These are phyloP conservation scores for Jamesozyma gamospora DNA, from an alignment of 805 yeast species.

Conservation along the genomic window DNA sequence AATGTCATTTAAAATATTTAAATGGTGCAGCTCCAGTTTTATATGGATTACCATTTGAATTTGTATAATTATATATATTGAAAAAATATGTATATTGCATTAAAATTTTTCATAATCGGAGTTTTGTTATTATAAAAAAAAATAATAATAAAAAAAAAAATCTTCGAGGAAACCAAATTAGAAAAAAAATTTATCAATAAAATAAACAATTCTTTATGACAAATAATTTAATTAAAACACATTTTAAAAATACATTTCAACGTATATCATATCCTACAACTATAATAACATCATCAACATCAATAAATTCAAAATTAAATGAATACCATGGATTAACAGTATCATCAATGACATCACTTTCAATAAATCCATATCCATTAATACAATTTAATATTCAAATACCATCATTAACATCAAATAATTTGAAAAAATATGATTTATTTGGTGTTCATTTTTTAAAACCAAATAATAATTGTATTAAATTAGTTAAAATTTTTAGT, in stretches of 20 bases:
- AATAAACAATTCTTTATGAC: neutral
- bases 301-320: constrained; percentile 12
- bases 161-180: too few species aligned
- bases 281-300: constrained; percentile 46
- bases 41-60: constrained; percentile 63
- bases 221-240: constrained; percentile 1
- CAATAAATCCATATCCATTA: constrained; percentile 67
- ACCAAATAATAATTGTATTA: constrained; percentile 46
- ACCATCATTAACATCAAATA: constrained; percentile 72
- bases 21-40: constrained; percentile 92
- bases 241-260: constrained; percentile 28
- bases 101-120: too few species aligned
- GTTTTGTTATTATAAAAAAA: neutral
- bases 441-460: constrained; percentile 71
- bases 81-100: neutral
- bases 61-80: neutral
- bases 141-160: neutral
- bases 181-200: neutral
- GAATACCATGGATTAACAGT: constrained; percentile 59
- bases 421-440: constrained; percentile 45
- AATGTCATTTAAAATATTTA: constrained; percentile 58
- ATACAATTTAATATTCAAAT: constrained; percentile 77
- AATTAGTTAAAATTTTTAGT: constrained; percentile 59
- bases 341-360: constrained; percentile 75
- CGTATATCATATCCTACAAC: constrained; percentile 44